These are phyloP conservation scores for Periconia sp. DNA, from an alignment of 2,329 filamentous ascomycete species.

Conservation along the genomic window DNA sequence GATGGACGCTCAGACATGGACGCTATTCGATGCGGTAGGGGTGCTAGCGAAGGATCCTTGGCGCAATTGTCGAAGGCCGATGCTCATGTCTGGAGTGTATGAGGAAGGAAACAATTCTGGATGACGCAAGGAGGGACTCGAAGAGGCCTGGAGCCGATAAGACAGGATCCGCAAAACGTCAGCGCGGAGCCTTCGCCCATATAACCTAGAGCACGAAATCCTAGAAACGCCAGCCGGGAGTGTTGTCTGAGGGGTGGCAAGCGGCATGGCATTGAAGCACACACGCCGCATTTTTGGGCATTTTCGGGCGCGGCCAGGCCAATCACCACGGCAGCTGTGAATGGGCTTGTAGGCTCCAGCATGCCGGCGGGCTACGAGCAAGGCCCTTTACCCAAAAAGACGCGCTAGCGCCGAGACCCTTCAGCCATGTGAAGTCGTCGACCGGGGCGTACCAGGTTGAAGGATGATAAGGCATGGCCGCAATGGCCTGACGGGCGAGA, in stretches of 20 bases:
- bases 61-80: conserved; percentile 23
- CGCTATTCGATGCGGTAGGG: conserved; percentile 17
- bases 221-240: conserved; percentile 25
- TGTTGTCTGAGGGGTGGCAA: conserved; percentile 32
- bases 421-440: conserved; percentile 38
- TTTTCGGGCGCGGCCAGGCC: conserved; percentile 18
- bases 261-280: conserved; percentile 39
- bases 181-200: conserved; percentile 38
- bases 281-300: conserved; percentile 22
- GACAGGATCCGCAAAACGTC: conserved; percentile 32
- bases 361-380: conserved; percentile 24
- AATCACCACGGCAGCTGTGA: conserved; percentile 30
- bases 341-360: conserved; percentile 26
- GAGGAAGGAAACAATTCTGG: conserved; percentile 15
- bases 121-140: conserved; percentile 12
- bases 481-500: conserved; percentile 3
- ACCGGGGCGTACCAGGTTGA: conserved; percentile 31
- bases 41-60: conserved; percentile 19
- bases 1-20: conserved; percentile 13
- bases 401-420: conserved; percentile 29
- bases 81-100: conserved; percentile 37
- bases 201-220: conserved; percentile 35
- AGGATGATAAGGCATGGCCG: conserved; percentile 36
- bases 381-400: conserved; percentile 31
- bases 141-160: conserved; percentile 27